Percentiles rank a stretch among this genome's conserved stretches.
Conservation (phyloP, 345 rosid genomes). For the Linum lewisii region DNA sequence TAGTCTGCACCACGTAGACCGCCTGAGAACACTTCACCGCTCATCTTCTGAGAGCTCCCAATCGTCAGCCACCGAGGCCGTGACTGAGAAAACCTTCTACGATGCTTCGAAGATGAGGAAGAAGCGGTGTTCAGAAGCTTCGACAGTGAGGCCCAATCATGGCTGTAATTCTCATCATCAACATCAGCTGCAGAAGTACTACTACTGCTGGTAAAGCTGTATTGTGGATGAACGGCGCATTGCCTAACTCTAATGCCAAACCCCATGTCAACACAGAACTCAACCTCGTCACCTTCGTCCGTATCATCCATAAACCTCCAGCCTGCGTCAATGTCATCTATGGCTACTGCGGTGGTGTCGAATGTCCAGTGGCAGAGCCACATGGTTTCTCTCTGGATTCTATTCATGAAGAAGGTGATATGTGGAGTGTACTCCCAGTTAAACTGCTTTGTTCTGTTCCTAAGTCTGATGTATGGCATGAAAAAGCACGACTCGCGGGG, state of each 20-base stretch:
- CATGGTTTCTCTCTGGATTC: neutral
- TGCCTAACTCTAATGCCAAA: neutral
- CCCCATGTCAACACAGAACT: slow-evolving; percentile 4
- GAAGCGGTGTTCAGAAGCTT: neutral
- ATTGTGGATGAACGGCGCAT: neutral
- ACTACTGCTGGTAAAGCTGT: neutral
- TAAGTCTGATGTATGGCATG: neutral
- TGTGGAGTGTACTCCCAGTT: slow-evolving; percentile 2
- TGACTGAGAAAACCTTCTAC: neutral
- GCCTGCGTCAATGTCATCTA: neutral
- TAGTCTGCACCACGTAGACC: neutral
- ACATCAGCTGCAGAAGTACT: neutral
- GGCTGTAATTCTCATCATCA: neutral
- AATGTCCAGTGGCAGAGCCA: slow-evolving; percentile 6
- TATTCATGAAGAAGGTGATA: neutral
- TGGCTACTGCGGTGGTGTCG: neutral
- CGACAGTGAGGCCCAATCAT: neutral
- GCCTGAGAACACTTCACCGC: neutral
- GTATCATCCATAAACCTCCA: slow-evolving; percentile 3
- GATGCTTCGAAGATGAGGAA: neutral
- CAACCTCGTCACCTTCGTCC: slow-evolving; percentile 1
- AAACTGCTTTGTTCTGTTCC: slow-evolving; percentile 1
- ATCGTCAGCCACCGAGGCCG: neutral
- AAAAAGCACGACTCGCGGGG: slow-evolving; percentile 1
- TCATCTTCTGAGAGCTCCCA: neutral